Conservation (phyloP, 495 filamentous ascomycete species). For the Apiosordaria backusii region DNA sequence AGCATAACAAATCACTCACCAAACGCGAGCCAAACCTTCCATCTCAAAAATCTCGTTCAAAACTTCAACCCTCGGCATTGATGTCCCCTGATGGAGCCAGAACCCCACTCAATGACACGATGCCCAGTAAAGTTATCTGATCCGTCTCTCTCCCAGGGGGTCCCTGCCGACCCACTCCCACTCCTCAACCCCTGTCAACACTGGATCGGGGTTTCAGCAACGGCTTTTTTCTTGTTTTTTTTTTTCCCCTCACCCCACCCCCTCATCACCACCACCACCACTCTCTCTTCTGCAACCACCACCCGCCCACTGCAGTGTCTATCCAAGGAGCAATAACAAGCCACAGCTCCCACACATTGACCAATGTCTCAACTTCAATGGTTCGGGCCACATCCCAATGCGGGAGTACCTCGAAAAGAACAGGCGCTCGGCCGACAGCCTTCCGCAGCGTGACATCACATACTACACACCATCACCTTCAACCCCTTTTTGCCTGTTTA, state of each 20-base stretch:
- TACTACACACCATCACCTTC: background rate
- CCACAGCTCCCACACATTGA: background rate
- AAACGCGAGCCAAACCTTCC: background rate
- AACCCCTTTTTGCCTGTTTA: background rate
- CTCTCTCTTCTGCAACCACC: background rate
- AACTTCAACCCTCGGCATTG: background rate
- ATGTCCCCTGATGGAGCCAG: background rate
- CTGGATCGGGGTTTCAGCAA: background rate
- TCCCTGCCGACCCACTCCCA: background rate
- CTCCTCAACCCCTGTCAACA: background rate
- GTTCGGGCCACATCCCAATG: background rate
- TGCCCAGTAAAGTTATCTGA: background rate
- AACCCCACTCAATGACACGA: background rate
- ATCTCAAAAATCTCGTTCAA: background rate
- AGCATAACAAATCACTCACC: background rate
- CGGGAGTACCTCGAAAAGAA: background rate
- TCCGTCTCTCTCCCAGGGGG: background rate
- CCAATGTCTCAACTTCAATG: background rate
- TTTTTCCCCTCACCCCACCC: background rate
- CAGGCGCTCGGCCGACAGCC: background rate
- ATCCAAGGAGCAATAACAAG: background rate
- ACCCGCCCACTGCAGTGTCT: no score
- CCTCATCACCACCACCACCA: background rate
- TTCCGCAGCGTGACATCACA: constrained; percentile 5
- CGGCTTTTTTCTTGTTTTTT: constrained; percentile 1